Conservation (phyloP, 169 alveolate genomes). For the Plasmodium fragile region DNA sequence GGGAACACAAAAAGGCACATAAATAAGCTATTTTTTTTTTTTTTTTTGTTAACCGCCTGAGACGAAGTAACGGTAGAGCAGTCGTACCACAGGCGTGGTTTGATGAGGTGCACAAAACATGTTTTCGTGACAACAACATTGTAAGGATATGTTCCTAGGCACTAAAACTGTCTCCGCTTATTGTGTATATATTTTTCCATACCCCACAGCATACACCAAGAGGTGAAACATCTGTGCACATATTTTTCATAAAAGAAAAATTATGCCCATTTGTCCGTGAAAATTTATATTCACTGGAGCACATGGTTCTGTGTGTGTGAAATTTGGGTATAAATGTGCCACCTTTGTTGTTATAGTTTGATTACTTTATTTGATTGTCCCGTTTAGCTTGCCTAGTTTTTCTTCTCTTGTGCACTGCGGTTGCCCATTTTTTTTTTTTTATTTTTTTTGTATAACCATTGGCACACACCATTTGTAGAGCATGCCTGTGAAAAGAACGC, state of each 20-base stretch:
- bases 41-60: not conserved
- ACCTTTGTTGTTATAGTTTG: not conserved
- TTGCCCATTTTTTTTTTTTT: too few species aligned
- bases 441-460: not conserved
- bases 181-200: not conserved
- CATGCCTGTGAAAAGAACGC: slow-evolving; percentile 53
- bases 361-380: not conserved
- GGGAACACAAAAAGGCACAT: not conserved
- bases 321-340: not conserved
- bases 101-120: not conserved
- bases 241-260: not conserved
- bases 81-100: not conserved
- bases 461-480: not conserved
- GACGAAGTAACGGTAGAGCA: not conserved
- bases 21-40: not conserved
- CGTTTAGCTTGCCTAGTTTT: not conserved
- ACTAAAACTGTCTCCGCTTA: not conserved
- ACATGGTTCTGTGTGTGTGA: not conserved
- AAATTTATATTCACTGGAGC: not conserved
- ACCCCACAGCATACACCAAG: not conserved
- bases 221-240: not conserved
- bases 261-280: not conserved
- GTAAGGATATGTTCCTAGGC: not conserved
- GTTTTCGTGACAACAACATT: not conserved
- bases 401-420: not conserved